A percentile compares a stretch with the other conserved stretches of the same genome.
These are phyloP conservation scores for Acanthamoeba polyphaga DNA, from an alignment of 208 protist species.

Conservation along the genomic window DNA sequence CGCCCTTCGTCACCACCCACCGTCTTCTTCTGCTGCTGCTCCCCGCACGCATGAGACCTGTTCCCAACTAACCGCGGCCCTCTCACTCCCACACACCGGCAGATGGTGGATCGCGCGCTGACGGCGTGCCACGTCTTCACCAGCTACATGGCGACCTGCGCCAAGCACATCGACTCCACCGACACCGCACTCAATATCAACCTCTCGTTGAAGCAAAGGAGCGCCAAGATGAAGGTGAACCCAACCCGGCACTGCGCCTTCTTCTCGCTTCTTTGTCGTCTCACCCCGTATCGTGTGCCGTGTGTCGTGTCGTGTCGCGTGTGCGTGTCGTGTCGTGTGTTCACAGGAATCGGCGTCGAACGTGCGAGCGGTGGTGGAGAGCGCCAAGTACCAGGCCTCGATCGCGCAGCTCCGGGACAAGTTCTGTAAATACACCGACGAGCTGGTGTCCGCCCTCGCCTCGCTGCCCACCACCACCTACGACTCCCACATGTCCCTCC, in stretches of 20 bases:
- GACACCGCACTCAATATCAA: not conserved
- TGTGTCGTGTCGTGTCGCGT: not conserved
- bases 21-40: not conserved
- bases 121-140: constrained; percentile 47
- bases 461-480: constrained; percentile 36
- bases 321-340: not conserved
- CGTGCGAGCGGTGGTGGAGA: constrained; percentile 24
- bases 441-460: constrained; percentile 13
- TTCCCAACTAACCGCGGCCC: not conserved
- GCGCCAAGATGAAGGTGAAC: not conserved
- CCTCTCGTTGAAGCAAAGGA: not conserved
- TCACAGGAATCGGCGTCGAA: not conserved
- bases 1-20: no score
- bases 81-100: not conserved
- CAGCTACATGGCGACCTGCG: constrained; percentile 16
- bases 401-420: constrained; percentile 15
- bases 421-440: constrained; percentile 54
- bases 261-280: no score
- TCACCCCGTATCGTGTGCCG: not conserved
- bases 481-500: constrained; percentile 34
- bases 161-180: constrained; percentile 40
- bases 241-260: not conserved
- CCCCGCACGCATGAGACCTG: not conserved
- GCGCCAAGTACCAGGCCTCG: constrained; percentile 21
- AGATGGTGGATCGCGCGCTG: constrained; percentile 17